A percentile compares a stretch with the other conserved stretches of the same genome.
Evolutionary conservation across 2,329 filamentous ascomycete species (phyloP).

Genomic region (Monilinia laxa): DNA sequence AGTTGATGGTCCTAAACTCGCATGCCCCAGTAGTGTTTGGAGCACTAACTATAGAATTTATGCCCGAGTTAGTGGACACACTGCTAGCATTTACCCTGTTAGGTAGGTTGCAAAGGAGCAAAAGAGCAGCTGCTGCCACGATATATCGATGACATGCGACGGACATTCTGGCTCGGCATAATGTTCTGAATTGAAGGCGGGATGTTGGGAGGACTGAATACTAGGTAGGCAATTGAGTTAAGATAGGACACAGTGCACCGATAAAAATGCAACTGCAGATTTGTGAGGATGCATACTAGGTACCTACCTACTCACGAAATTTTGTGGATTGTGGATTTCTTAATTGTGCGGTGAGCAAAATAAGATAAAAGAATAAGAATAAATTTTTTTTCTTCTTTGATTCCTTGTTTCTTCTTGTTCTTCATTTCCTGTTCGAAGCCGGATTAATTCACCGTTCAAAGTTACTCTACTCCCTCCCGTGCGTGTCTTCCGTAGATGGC

Average conservation of each 20-base stretch:
- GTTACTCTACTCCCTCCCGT: no score
- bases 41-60: constrained; percentile 13
- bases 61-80: constrained; percentile 22
- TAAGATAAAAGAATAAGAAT: neutral
- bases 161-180: constrained; percentile 30
- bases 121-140: constrained; percentile 29
- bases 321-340: constrained; percentile 17
- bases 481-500: no score
- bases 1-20: constrained; percentile 41
- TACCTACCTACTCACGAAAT: neutral
- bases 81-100: constrained; percentile 31
- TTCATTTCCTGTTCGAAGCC: constrained; percentile 8
- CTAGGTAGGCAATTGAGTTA: neutral
- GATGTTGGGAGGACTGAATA: constrained; percentile 13
- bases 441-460: no score
- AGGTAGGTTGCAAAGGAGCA: constrained; percentile 28
- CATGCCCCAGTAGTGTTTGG: constrained; percentile 34
- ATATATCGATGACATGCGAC: constrained; percentile 28
- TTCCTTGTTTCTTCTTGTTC: constrained; percentile 19
- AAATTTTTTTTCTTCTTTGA: constrained; percentile 16
- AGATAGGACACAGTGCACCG: neutral
- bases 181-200: constrained; percentile 12
- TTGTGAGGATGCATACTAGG: neutral
- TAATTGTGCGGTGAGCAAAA: constrained; percentile 21
- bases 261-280: constrained; percentile 8